Percentiles rank a stretch among this genome's conserved stretches.
Evolutionary conservation across 148 eudicot genomes (phyloP).

Genomic region (Camellia japonica): DNA sequence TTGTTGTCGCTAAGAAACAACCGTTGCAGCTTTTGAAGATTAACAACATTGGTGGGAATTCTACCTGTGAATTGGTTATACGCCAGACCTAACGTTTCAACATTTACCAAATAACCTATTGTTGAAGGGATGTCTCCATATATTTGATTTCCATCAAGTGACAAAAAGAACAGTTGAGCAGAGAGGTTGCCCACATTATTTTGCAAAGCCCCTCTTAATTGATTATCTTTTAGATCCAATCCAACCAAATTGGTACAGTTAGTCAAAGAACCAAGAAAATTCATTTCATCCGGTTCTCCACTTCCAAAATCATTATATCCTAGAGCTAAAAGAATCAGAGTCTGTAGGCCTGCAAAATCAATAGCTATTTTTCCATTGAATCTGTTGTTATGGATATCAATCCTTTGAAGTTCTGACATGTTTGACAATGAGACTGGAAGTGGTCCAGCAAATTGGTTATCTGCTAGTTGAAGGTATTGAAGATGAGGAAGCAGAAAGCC

Average conservation of each 20-base stretch:
- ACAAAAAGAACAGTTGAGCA: neutral
- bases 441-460: constrained; percentile 11
- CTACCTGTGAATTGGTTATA: constrained; percentile 2
- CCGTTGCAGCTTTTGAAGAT: neutral
- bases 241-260: constrained; percentile 9
- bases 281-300: constrained; percentile 9
- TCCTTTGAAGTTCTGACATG: neutral
- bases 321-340: neutral
- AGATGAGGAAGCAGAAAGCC: constrained; percentile 9
- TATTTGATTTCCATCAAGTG: neutral
- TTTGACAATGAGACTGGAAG: constrained; percentile 19
- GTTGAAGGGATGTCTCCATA: constrained; percentile 8
- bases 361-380: constrained; percentile 14
- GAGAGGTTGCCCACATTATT: constrained; percentile 13
- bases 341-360: neutral
- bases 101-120: constrained; percentile 5
- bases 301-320: neutral
- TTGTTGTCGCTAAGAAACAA: neutral
- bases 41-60: constrained; percentile 1
- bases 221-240: neutral
- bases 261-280: constrained; percentile 1
- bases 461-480: neutral
- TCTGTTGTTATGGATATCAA: neutral
- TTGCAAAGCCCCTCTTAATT: constrained; percentile 7
- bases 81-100: neutral